These are phyloP conservation scores for Proliferodiscus dingleyae DNA, from an alignment of 2,329 filamentous ascomycete species.

Conservation along the genomic window DNA sequence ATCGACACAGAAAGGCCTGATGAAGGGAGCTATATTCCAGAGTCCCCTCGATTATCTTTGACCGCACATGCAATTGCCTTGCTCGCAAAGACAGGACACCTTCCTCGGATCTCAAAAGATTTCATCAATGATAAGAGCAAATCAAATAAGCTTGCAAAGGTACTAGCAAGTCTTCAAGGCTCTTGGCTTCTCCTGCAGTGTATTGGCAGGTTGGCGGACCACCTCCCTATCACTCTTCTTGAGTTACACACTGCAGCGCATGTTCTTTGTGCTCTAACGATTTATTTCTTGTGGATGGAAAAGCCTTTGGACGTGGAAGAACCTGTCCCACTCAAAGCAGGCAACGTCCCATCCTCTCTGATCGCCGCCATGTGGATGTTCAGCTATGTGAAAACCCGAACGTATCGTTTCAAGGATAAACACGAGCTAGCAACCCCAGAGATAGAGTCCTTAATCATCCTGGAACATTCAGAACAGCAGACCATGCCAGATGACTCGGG, in stretches of 20 bases:
- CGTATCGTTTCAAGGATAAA: no score
- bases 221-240: constrained; percentile 24
- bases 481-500: no score
- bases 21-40: background rate
- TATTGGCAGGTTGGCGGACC: constrained; percentile 15
- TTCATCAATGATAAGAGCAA: constrained; percentile 29
- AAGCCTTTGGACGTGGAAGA: constrained; percentile 23
- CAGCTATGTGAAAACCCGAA: no score
- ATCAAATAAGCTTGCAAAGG: constrained; percentile 25
- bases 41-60: background rate
- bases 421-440: no score
- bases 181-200: constrained; percentile 25
- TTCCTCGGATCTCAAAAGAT: constrained; percentile 16
- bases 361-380: no score
- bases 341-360: no score
- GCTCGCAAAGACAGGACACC: constrained; percentile 7
- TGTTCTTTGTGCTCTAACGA: constrained; percentile 18
- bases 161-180: constrained; percentile 26
- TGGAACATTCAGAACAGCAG: no score
- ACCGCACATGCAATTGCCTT: constrained; percentile 7
- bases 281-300: constrained; percentile 27
- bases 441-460: no score
- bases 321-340: no score
- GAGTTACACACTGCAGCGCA: constrained; percentile 29
- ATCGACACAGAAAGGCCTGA: background rate